Base-by-base conservation (phyloP, 495 filamentous ascomycete genomes). In the Peziza echinospora region DNA sequence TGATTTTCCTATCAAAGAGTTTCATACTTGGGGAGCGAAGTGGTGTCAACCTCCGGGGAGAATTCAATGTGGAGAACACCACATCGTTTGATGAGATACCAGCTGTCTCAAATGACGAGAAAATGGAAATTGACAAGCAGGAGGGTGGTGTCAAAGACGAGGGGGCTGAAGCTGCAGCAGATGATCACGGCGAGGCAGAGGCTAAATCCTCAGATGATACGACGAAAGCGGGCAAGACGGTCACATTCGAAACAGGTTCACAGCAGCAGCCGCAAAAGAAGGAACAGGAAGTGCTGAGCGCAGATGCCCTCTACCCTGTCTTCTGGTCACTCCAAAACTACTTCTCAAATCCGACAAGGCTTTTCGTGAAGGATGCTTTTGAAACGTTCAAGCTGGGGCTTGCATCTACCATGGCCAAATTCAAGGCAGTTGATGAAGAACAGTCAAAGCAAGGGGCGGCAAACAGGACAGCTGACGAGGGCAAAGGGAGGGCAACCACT, bases 1-100 rank as follows among this genome's bases (percentile, higher is more conserved):
- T 93, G 58, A 92, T 99, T 51, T 99, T 93, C 57, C 73, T 96
- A 48, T 96, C 93, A 62, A 89, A 96, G 61, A 91, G 82, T 60
- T 94, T 96, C 55, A 84, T 89, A 9, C 68, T 96, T 0, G 85
- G 86, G 22, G 89, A 99, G 64, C 87, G 82, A 55, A 94, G 89
- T 59, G 93, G 86, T 1, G 87, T 99, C 43, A 99, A 99, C 53
- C 71, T 94, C 42, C 76, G 91, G 23, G 89, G 89, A 53, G 89
- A 96, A 62, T 99, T 86, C 51, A 91, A 99, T 55, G 73, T 78
- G 17, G 87, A 94, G 53, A 99, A 99, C 70, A 75, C 89, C 44
- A 99, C 89, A 2, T 76, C 72, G 0, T 96, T 75, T 59, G 86
- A 94, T 47, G 68, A 73, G 16, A 65, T 65, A 16, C 2, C 49